A percentile compares a stretch with the other conserved stretches of the same genome.
Conservation (phyloP, 371 early-diverging fungal genomes). For the Coemansia linderi region DNA sequence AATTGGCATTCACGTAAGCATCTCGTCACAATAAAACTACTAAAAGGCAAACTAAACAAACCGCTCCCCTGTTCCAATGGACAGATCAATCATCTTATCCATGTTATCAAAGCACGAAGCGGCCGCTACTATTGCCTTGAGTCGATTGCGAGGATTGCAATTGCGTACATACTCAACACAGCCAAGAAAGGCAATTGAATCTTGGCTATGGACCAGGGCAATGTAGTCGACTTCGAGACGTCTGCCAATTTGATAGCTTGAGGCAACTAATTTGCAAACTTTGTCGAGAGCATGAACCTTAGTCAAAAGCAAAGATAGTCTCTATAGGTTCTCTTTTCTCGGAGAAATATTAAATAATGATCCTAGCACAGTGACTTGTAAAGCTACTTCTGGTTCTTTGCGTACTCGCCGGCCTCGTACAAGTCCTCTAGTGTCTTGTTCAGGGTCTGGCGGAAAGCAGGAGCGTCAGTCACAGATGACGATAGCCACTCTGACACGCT, state of each 20-base stretch:
- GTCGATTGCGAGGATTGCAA: neutral
- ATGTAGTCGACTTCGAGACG: too few species aligned
- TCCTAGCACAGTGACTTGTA: neutral
- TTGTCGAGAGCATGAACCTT: too few species aligned
- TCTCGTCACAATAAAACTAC: too few species aligned
- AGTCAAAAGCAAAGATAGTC: neutral
- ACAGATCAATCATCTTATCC: neutral
- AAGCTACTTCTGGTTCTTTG: conserved; percentile 8
- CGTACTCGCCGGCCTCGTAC: conserved; percentile 49
- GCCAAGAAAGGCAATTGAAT: too few species aligned
- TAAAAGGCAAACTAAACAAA: neutral
- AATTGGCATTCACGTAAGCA: too few species aligned
- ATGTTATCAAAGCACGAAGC: neutral
- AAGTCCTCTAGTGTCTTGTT: conserved; percentile 63
- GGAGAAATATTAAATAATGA: neutral
- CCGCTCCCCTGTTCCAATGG: neutral
- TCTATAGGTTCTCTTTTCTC: neutral
- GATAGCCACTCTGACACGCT: conserved; percentile 67
- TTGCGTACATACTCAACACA: too few species aligned
- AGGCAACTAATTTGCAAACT: too few species aligned
- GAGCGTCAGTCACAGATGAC: conserved; percentile 29
- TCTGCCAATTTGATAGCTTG: too few species aligned
- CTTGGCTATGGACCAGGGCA: too few species aligned
- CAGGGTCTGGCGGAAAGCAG: conserved; percentile 58
- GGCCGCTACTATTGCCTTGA: neutral